Conservation (phyloP, 2,329 filamentous ascomycete genomes). For the Sphaceloma murrayae region DNA sequence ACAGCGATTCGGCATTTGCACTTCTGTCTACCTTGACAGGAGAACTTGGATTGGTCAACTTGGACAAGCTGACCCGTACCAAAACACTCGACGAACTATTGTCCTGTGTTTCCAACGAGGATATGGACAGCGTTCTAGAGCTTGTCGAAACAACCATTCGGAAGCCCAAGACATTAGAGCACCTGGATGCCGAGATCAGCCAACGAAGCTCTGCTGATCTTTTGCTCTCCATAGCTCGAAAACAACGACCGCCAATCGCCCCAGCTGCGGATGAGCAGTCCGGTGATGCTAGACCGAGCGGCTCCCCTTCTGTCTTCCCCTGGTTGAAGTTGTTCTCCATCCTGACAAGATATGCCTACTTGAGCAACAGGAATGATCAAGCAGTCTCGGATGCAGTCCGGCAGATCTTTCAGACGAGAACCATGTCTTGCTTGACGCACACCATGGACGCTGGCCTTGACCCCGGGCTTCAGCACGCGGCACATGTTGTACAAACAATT, state of each 20-base stretch:
- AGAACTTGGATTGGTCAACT: conserved; percentile 61
- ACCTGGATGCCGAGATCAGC: conserved; percentile 36
- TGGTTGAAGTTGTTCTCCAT: conserved; percentile 23
- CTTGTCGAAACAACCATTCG: conserved; percentile 40
- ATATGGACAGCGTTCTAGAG: conserved; percentile 46
- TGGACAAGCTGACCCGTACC: conserved; percentile 76
- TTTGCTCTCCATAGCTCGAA: conserved; percentile 42
- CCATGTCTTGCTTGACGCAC: conserved; percentile 46
- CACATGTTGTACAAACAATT: background rate
- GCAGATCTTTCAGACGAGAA: conserved; percentile 44
- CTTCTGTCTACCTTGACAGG: conserved; percentile 61
- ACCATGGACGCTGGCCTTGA: conserved; percentile 17
- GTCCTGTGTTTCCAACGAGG: conserved; percentile 45
- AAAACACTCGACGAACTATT: conserved; percentile 74
- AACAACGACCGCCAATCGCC: conserved; percentile 22
- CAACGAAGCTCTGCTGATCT: conserved; percentile 44
- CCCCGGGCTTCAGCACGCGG: conserved; percentile 3
- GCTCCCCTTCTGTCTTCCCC: background rate
- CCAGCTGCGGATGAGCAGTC: no score
- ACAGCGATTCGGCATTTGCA: conserved; percentile 49
- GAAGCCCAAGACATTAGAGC: conserved; percentile 36
- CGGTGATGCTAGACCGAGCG: no score
- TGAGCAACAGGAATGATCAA: conserved; percentile 22
- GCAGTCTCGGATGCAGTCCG: conserved; percentile 38
- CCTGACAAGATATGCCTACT: conserved; percentile 31